phyloP scores from a whole-genome alignment of 345 rosid genomes.

The Leavenworthia alabamica region DNA sequence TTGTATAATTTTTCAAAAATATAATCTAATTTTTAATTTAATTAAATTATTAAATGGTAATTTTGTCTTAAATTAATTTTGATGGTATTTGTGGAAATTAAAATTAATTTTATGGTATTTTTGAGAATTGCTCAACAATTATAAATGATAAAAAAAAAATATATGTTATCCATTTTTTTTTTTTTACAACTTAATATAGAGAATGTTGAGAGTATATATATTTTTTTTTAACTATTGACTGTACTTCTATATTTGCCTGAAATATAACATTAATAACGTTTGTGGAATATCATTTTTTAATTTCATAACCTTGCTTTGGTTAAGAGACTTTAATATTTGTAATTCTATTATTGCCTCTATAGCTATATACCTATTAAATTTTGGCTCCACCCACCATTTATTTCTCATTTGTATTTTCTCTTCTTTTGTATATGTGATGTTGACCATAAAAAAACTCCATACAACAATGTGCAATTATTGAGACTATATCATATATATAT shows the following conservation, averaged over 20 bases:
- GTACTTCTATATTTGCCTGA: neutral
- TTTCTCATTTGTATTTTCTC: constrained; percentile 14
- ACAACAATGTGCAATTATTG: constrained; percentile 18
- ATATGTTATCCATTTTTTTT: too few relatives aligned
- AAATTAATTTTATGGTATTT: too few relatives aligned
- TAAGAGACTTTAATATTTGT: neutral
- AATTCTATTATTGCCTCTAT: neutral
- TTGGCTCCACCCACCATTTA: constrained; percentile 16
- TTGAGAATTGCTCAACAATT: too few relatives aligned
- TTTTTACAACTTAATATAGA: too few relatives aligned
- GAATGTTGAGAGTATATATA: neutral
- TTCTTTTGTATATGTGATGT: neutral
- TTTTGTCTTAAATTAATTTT: too few relatives aligned
- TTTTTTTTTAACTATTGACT: neutral
- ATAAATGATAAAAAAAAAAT: too few relatives aligned
- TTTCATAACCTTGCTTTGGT: neutral
- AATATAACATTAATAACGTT: neutral
- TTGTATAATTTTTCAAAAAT: too few relatives aligned
- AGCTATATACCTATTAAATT: neutral
- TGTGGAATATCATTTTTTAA: neutral
- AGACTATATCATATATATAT: neutral
- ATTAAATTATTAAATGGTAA: too few relatives aligned
- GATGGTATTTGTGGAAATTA: too few relatives aligned
- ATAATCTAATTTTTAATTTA: too few relatives aligned
- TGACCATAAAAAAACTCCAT: neutral